A percentile compares a stretch with the other conserved stretches of the same genome.
Conservation (phyloP, 202 grass and related monocot species). For the Saccharum hybrid region DNA sequence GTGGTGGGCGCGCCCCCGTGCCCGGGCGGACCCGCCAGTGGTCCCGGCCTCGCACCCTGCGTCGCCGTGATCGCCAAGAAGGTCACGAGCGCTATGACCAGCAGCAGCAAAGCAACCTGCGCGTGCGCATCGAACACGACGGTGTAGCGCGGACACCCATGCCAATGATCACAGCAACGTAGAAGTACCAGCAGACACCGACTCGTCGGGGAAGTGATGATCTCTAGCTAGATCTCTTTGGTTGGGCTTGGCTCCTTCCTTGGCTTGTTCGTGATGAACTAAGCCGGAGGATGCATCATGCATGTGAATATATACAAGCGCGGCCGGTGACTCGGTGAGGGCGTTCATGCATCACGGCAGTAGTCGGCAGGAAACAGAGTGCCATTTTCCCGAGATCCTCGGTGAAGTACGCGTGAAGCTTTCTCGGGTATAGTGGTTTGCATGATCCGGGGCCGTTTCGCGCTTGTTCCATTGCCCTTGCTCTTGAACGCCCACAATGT, state of each 20-base stretch:
- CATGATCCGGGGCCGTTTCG: no score
- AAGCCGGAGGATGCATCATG: no score
- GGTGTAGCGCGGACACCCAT: background rate
- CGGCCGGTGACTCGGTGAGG: background rate
- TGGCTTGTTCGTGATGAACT: background rate
- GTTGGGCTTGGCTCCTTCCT: background rate
- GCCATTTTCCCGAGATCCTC: background rate
- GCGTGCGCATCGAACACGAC: background rate
- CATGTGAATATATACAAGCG: no score
- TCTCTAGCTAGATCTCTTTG: background rate
- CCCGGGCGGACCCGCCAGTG: background rate
- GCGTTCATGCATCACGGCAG: background rate
- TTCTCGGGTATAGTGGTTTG: background rate
- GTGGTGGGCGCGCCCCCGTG: background rate
- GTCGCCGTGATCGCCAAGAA: conserved; percentile 5
- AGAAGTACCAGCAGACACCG: background rate
- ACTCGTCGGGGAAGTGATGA: background rate
- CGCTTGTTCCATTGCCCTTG: no score
- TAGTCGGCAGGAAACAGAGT: background rate
- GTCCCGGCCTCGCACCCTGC: background rate
- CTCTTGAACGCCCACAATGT: no score
- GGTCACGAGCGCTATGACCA: background rate
- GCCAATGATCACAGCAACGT: background rate
- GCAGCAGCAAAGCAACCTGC: background rate
- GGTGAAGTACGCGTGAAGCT: background rate